A percentile compares a stretch with the other conserved stretches of the same genome.
Conservation (phyloP, 352 stramenopile species). For the Globisporangium nagaii region DNA sequence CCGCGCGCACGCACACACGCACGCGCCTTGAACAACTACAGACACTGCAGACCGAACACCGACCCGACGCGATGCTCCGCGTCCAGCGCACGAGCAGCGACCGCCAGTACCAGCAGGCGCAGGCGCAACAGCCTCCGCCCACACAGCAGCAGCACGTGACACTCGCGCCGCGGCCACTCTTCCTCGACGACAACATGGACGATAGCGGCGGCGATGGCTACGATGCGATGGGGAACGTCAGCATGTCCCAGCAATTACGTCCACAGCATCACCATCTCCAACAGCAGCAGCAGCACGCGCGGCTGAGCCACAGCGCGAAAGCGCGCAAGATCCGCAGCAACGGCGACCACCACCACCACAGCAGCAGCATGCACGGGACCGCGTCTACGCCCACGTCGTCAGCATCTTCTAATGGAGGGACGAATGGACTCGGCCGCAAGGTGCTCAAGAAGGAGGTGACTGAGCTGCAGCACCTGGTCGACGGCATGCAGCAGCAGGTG, state of each 20-base stretch:
- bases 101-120: too few relatives aligned
- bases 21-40: too few relatives aligned
- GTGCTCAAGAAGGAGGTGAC: slow-evolving; percentile 14
- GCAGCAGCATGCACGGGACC: background rate
- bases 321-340: background rate
- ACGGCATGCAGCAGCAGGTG: slow-evolving; percentile 22
- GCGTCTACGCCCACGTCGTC: background rate
- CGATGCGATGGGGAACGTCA: too few relatives aligned
- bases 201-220: background rate
- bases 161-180: background rate
- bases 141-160: background rate
- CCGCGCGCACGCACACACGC: background rate
- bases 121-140: background rate
- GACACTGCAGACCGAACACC: background rate
- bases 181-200: background rate
- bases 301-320: background rate
- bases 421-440: background rate
- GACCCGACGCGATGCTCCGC: background rate
- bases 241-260: background rate
- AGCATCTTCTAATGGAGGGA: background rate
- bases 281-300: background rate
- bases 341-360: background rate
- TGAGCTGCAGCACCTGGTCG: slow-evolving; percentile 14
- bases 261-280: background rate
- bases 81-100: slow-evolving; percentile 1